A percentile compares a stretch with the other conserved stretches of the same genome.
These are phyloP conservation scores for Argentina anserina DNA, from an alignment of 306 rosid species.

Conservation along the genomic window DNA sequence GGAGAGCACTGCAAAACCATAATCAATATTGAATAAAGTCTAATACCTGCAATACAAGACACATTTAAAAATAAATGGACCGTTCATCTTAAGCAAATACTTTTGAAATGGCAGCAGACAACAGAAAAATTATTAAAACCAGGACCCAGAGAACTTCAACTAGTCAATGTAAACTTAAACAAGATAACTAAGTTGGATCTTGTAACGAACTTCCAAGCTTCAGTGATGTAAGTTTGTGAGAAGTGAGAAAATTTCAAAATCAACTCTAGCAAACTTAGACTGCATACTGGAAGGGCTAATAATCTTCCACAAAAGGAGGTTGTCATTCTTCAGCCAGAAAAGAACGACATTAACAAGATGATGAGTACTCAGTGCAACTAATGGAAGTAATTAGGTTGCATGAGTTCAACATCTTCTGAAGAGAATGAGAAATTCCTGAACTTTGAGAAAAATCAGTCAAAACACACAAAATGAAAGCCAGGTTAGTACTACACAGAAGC, in stretches of 20 bases:
- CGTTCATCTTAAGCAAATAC: not conserved
- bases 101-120: not conserved
- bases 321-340: too few relatives aligned
- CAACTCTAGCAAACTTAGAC: not conserved
- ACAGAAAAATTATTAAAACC: not conserved
- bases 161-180: too few relatives aligned
- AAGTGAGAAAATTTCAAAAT: too few relatives aligned
- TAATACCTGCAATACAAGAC: not conserved
- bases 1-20: slow-evolving; percentile 83
- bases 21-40: not conserved
- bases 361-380: not conserved
- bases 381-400: not conserved
- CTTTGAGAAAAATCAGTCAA: not conserved
- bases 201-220: too few relatives aligned
- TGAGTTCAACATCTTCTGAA: not conserved
- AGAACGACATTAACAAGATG: not conserved
- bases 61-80: not conserved
- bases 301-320: too few relatives aligned
- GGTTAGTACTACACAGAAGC: not conserved
- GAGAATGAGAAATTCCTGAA: not conserved
- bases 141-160: too few relatives aligned
- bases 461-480: not conserved
- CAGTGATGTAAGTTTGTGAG: too few relatives aligned
- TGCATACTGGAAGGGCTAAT: not conserved
- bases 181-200: too few relatives aligned